Evolutionary conservation across 2,329 filamentous ascomycete species (phyloP), one percentile per base, ranked within the genome.

Genomic region (Fusarium phyllophilum): DNA sequence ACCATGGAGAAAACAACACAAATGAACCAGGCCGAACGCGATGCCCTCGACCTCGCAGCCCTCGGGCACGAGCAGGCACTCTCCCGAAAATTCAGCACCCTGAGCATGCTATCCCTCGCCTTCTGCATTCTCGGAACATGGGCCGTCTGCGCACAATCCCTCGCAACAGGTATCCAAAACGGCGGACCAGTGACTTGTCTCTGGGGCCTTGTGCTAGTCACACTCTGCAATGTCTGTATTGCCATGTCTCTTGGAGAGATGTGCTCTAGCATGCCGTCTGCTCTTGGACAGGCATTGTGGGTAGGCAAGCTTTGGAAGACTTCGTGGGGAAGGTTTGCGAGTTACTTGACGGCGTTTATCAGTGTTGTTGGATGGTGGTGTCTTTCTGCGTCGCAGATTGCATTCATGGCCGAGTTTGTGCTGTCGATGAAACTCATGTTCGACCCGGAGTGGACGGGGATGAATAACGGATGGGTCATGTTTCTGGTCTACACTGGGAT

Each of bases 341-440:
- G 86, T 7, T 90, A 90, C 75, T 83, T 90, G 80, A 89, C 87
- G 62, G 88, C 88, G 3, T 89, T 87, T 84, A 88, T 89, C 75
- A 90, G 89, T 74, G 87, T 85, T 0, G 89, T 90, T 72, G 88
- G 88, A 18, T 90, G 88, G 88, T 89, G 87, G 86, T 86, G 87
- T 2, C 79, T 90, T 66, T 86, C 86, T 1, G 88, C 88, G 0
- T 89, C 86, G 6, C 85, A 88, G 70, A 83, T 86, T 29, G 88
- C 87, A 9, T 89, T 90, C 71, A 89, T 90, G 87, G 85, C 87
- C 5, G 83, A 89, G 63, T 89, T 70, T 78, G 89, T 62, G 79
- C 88, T n/a, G 6, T 84, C 86, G 6, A 87, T 89, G 82, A 88
- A 88, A 78, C 79, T 85, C 56, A 84, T 89, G 82, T 89, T 88